Base-by-base conservation (phyloP, 345 rosid species). In the Camelina laxa region DNA sequence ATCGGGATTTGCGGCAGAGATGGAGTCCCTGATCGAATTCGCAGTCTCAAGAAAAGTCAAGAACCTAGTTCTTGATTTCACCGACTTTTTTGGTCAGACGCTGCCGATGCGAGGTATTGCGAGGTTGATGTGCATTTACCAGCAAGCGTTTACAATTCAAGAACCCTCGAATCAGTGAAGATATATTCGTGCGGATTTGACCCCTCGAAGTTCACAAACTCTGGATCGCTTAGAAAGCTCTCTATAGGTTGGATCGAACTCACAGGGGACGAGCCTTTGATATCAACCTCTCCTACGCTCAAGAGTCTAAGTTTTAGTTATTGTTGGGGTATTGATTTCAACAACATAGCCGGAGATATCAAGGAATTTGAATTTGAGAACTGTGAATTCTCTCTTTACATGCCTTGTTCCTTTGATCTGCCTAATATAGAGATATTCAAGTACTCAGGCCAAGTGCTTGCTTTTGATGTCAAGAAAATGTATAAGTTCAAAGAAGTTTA, bases 221-320 rank as follows among this genome's bases (percentile, higher is more conserved):
- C 79, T 9, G 48, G 1, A 5, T 38, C 44, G 1, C 62, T 85
- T 2, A 76, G 67, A 75, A 33, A 22, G 2, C 56, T 89, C 24
- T 78, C 79, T 35, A 19, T 89, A 0, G 87, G 86, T 0, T 82
- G 85, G 83, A 73, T 80, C 3, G 10, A 35, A 36, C 17, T 89
- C 4, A 15, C 9, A 9, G 39, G 77, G 1, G 10, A 85, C 0
- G 13, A 17, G 13, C 1, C 4, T 1, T 9, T 84, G 42, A 11
- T 89, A 51, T 1, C 1, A 11, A 14, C 24, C 7, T 60, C 82
- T 63, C 79, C 81, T 0, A 8, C 24, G 69, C 39, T 89, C 12
- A 79, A 82, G 76, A 76, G 73, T 59, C 51, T 86, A 48, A 74
- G 35, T 11, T 21, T 87, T 1, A 75, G 39, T 14, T 63, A 62